phyloP scores from a whole-genome alignment of 108 stramenopile genomes.

The Skeletonema potamos region DNA sequence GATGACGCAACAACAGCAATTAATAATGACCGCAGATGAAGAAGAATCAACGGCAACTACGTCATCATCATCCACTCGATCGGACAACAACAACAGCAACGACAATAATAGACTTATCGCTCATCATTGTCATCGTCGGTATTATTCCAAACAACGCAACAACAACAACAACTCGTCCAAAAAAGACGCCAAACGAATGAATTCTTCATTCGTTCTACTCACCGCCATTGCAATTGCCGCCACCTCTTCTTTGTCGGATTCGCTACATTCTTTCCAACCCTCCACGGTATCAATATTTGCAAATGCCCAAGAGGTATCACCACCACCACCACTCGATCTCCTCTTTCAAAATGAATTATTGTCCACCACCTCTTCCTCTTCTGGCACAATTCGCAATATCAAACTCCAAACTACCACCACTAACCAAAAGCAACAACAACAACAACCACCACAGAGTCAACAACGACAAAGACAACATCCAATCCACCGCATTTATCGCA shows the following conservation, averaged over 20 bases:
- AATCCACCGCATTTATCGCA: conserved; percentile 65
- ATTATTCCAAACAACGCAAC: not conserved
- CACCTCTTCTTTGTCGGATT: no score
- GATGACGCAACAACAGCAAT: not conserved
- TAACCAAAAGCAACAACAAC: conserved; percentile 13
- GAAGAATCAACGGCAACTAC: not conserved
- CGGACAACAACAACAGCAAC: not conserved
- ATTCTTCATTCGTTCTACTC: not conserved
- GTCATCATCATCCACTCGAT: not conserved
- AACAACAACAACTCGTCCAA: not conserved
- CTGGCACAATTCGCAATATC: not conserved
- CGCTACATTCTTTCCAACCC: no score
- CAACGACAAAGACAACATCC: conserved; percentile 22
- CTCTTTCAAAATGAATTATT: not conserved
- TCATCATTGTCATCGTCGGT: not conserved
- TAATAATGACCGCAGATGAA: no score
- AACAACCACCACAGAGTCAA: not conserved
- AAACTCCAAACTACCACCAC: not conserved
- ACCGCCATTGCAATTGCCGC: no score
- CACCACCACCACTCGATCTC: no score
- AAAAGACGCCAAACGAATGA: not conserved
- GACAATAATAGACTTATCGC: not conserved
- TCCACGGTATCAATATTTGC: no score
- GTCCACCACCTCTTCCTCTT: not conserved
- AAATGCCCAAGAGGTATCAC: no score